A percentile compares a stretch with the other conserved stretches of the same genome.
These are phyloP conservation scores for Galerina marginata DNA, from an alignment of 768 basidiomycete genomes.

Conservation along the genomic window DNA sequence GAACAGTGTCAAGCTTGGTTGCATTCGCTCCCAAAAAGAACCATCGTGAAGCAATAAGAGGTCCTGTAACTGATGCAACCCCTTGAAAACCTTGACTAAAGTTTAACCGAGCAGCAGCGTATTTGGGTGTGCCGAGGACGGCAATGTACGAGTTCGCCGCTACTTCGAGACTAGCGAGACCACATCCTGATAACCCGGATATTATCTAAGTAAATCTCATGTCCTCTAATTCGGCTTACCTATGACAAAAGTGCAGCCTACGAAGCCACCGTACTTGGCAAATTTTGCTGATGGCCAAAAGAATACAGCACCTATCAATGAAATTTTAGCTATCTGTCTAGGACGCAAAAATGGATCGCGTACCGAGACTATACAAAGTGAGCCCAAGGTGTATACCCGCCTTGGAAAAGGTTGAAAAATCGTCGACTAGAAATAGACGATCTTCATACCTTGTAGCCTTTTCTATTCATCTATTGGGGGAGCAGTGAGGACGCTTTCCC, in stretches of 20 bases:
- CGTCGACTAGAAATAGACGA: neutral
- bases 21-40: slow-evolving; percentile 74
- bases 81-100: slow-evolving; percentile 85
- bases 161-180: slow-evolving; percentile 70
- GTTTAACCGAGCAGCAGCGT: slow-evolving; percentile 77
- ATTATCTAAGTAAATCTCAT: neutral
- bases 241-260: slow-evolving; percentile 74
- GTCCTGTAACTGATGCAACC: slow-evolving; percentile 73
- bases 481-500: neutral
- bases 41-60: slow-evolving; percentile 76
- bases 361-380: slow-evolving; percentile 60
- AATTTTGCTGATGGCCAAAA: slow-evolving; percentile 82
- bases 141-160: slow-evolving; percentile 84
- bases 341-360: neutral
- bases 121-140: slow-evolving; percentile 68
- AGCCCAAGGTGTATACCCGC: slow-evolving; percentile 68
- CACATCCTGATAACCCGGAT: slow-evolving; percentile 51
- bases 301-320: slow-evolving; percentile 63
- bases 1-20: slow-evolving; percentile 65
- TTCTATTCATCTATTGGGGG: slow-evolving; percentile 54
- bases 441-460: slow-evolving; percentile 64
- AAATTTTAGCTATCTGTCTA: neutral
- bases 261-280: slow-evolving; percentile 72
- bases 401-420: slow-evolving; percentile 19
- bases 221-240: slow-evolving; percentile 37